Conservation (phyloP, 1,284 basidiomycete species). For the Apiotrichum siamense region DNA sequence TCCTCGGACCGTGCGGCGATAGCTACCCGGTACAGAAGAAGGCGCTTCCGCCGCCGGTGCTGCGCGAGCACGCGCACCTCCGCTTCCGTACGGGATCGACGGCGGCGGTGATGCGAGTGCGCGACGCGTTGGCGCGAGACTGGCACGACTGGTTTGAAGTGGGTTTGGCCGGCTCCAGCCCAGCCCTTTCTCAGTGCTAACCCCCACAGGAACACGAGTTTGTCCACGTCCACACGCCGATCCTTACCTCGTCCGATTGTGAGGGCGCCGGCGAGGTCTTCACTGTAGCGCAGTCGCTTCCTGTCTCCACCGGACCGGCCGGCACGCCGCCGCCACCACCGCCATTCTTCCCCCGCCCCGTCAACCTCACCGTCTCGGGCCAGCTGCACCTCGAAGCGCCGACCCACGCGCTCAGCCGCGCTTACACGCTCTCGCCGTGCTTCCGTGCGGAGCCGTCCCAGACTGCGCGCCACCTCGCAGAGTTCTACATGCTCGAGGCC, state of each 20-base stretch:
- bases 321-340: slow-evolving; percentile 12
- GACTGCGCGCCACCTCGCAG: slow-evolving; percentile 86
- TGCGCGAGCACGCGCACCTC: slow-evolving; percentile 76
- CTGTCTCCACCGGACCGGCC: slow-evolving; percentile 2
- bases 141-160: slow-evolving; percentile 66
- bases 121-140: slow-evolving; percentile 56
- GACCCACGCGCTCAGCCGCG: slow-evolving; percentile 67
- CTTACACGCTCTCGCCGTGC: slow-evolving; percentile 84
- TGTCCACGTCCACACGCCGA: slow-evolving; percentile 71
- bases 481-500: slow-evolving; percentile 99
- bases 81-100: slow-evolving; percentile 68
- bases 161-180: slow-evolving; percentile 21
- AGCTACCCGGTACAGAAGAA: slow-evolving; percentile 89
- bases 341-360: slow-evolving; percentile 48
- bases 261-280: slow-evolving; percentile 98
- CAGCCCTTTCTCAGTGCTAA: too few relatives aligned
- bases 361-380: slow-evolving; percentile 89
- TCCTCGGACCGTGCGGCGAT: slow-evolving; percentile 70
- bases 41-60: slow-evolving; percentile 62
- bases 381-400: slow-evolving; percentile 93
- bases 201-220: slow-evolving; percentile 69
- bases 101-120: slow-evolving; percentile 66
- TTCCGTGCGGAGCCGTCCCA: slow-evolving; percentile 88
- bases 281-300: slow-evolving; percentile 49
- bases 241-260: slow-evolving; percentile 86